Evolutionary conservation across 2,329 filamentous ascomycete genomes (phyloP).

Genomic region (Pezicula carpinea): DNA sequence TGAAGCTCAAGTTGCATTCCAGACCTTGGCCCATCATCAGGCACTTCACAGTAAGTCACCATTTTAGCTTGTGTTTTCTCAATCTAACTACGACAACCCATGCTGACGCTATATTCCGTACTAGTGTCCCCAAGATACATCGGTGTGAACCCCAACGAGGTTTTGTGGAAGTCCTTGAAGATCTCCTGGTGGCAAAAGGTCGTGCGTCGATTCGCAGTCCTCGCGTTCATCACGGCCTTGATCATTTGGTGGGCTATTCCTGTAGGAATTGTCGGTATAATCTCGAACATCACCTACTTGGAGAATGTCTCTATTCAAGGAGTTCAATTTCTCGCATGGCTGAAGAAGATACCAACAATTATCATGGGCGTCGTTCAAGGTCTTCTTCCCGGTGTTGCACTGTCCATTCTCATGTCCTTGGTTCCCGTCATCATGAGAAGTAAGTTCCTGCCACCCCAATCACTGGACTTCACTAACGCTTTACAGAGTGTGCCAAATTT

Average conservation of each 20-base stretch:
- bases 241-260: conserved; percentile 83
- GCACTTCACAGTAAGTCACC: conserved; percentile 54
- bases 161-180: conserved; percentile 82
- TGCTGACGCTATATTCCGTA: too few species aligned
- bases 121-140: conserved; percentile 73
- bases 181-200: conserved; percentile 86
- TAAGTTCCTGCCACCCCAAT: conserved; percentile 34
- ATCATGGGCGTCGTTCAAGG: conserved; percentile 82
- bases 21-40: conserved; percentile 82
- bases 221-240: conserved; percentile 68
- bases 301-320: conserved; percentile 40
- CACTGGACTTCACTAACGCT: conserved; percentile 13
- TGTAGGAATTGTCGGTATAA: conserved; percentile 73
- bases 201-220: conserved; percentile 62
- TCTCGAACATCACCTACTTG: conserved; percentile 78
- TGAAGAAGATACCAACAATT: conserved; percentile 62
- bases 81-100: too few species aligned
- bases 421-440: conserved; percentile 77
- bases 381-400: conserved; percentile 72
- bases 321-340: conserved; percentile 62
- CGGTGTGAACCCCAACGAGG: conserved; percentile 74
- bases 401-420: conserved; percentile 81
- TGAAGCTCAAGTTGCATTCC: conserved; percentile 81
- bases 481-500: conserved; percentile 66
- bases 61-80: conserved; percentile 29